phyloP scores from a whole-genome alignment of 2,329 filamentous ascomycete species.

The Sclerotinia subarctica region DNA sequence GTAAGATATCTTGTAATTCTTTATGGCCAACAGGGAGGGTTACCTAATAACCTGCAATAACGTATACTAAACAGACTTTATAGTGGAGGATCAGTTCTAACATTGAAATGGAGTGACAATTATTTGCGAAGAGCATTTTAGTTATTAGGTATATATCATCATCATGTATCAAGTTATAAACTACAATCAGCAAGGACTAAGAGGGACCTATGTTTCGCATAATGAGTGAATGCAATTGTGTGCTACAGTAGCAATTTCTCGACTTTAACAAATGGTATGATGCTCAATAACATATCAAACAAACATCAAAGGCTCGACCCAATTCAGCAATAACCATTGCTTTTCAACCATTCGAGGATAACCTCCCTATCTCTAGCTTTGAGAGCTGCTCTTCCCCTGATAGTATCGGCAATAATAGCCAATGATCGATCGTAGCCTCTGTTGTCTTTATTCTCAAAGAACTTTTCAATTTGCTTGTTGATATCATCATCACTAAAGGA shows the following conservation, averaged over 20 bases:
- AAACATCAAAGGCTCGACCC: neutral
- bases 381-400: slow-evolving; percentile 80
- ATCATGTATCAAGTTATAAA: neutral
- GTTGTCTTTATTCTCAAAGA: slow-evolving; percentile 86
- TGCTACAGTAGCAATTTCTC: neutral
- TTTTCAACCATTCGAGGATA: slow-evolving; percentile 75
- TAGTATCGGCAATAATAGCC: slow-evolving; percentile 80
- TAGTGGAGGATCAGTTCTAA: too few relatives aligned
- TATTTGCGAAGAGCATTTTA: too few relatives aligned
- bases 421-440: slow-evolving; percentile 82
- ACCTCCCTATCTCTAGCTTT: slow-evolving; percentile 68
- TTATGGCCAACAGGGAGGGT: too few relatives aligned
- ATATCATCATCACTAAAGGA: slow-evolving; percentile 71
- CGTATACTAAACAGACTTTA: too few relatives aligned
- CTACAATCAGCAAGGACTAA: too few relatives aligned
- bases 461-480: slow-evolving; percentile 73
- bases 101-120: too few relatives aligned
- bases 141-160: neutral
- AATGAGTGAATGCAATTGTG: neutral
- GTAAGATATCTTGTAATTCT: too few relatives aligned
- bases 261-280: neutral
- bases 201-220: neutral
- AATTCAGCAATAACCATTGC: slow-evolving; percentile 50
- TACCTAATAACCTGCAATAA: too few relatives aligned
- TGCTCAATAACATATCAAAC: neutral